Percentiles rank a stretch among this genome's conserved stretches.
These are phyloP conservation scores for Tulasnella sp. DNA, from an alignment of 768 basidiomycete species.

Conservation along the genomic window DNA sequence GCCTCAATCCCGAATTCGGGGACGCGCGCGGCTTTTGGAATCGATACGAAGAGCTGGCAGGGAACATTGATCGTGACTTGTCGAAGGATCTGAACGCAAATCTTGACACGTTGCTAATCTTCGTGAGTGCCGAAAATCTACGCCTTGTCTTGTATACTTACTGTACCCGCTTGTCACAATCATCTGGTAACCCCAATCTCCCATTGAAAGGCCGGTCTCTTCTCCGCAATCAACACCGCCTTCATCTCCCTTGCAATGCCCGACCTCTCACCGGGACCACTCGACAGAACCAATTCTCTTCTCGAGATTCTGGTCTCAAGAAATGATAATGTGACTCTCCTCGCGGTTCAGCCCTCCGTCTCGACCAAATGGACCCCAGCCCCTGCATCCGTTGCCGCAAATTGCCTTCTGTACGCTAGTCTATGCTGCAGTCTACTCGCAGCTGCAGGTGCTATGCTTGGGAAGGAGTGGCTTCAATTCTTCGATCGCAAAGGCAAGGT, in stretches of 20 bases:
- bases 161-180: background rate
- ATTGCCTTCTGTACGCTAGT: background rate
- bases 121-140: background rate
- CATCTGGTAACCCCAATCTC: background rate
- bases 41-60: background rate
- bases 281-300: background rate
- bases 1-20: background rate
- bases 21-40: background rate
- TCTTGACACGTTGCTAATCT: background rate
- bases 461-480: background rate
- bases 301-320: background rate
- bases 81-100: background rate
- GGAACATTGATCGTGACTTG: background rate
- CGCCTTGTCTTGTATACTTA: background rate
- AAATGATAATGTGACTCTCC: background rate
- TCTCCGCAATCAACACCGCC: slow-evolving; percentile 5
- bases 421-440: slow-evolving; percentile 3
- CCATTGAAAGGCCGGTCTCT: background rate
- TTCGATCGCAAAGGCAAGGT: background rate
- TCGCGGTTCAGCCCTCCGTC: background rate
- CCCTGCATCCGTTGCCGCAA: background rate
- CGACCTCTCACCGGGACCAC: background rate
- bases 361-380: too few relatives aligned
- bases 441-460: background rate
- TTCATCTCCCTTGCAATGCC: background rate